A percentile compares a stretch with the other conserved stretches of the same genome.
Conservation (phyloP, 2,329 filamentous ascomycete genomes). For the Blumeriella jaapii region DNA sequence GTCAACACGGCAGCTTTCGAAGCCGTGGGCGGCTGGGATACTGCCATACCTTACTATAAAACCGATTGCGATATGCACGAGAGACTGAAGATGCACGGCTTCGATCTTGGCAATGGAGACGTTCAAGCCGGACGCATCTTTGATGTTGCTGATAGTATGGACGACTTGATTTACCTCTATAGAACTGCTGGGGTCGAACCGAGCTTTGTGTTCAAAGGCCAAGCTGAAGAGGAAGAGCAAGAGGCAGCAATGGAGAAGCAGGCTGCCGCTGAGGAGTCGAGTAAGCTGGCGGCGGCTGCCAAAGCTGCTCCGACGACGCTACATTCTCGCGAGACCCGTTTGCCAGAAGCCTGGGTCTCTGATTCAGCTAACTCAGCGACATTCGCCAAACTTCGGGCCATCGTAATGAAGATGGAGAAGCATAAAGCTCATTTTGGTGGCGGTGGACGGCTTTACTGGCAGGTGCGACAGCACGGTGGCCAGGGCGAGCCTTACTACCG, state of each 20-base stretch:
- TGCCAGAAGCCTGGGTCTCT: neutral
- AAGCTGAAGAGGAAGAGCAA: conserved; percentile 3
- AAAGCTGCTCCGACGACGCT: neutral
- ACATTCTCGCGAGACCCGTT: neutral
- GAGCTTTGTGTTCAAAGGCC: conserved; percentile 20
- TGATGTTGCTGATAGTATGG: conserved; percentile 34
- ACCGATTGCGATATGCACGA: conserved; percentile 42
- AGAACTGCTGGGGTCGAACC: conserved; percentile 26
- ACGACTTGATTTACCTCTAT: conserved; percentile 36
- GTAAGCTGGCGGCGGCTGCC: neutral
- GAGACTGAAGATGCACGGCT: conserved; percentile 35
- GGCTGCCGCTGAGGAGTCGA: neutral
- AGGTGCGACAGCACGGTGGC: conserved; percentile 38
- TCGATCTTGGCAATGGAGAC: conserved; percentile 28
- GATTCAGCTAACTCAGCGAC: neutral
- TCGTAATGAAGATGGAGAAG: neutral
- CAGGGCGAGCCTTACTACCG: conserved; percentile 42
- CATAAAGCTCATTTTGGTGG: neutral
- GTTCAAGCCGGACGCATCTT: conserved; percentile 33
- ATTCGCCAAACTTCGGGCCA: neutral
- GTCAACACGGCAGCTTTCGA: conserved; percentile 42
- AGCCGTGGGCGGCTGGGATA: conserved; percentile 41
- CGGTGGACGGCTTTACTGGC: conserved; percentile 38
- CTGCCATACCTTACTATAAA: conserved; percentile 44
- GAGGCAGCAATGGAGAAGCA: neutral